Conservation (phyloP, 1,139 yeast genomes). For the Blastobotrys capitulatus region DNA sequence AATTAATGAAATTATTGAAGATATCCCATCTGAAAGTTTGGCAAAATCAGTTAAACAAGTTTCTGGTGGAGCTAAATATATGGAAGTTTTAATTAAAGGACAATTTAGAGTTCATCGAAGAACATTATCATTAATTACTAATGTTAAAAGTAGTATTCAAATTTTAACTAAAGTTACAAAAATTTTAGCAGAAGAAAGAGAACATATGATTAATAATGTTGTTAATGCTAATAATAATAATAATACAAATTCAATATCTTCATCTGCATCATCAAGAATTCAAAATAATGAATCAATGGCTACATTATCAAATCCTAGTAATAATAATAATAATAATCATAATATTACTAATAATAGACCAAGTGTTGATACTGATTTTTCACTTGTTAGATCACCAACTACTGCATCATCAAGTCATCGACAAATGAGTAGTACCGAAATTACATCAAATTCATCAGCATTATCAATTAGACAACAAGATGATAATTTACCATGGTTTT, state of each 20-base stretch:
- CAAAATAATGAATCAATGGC: background rate
- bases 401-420: constrained; percentile 1
- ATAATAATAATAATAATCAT: too few relatives aligned
- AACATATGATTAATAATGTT: constrained; percentile 1
- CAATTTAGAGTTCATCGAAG: constrained; percentile 10
- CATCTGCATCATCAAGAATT: background rate
- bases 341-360: background rate
- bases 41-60: too few relatives aligned
- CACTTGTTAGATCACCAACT: background rate
- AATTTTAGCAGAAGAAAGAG: constrained; percentile 7
- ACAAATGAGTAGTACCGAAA: constrained; percentile 15
- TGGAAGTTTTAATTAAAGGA: too few relatives aligned
- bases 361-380: background rate
- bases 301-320: too few relatives aligned
- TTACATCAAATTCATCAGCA: constrained; percentile 7
- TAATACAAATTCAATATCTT: background rate
- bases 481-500: constrained; percentile 60
- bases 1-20: constrained; percentile 52
- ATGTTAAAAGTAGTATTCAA: constrained; percentile 11
- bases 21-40: constrained; percentile 55
- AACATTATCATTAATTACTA: constrained; percentile 14
- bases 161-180: background rate
- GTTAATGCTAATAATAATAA: background rate
- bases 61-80: constrained; percentile 21
- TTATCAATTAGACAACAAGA: constrained; percentile 17